Conservation (phyloP, 306 rosid species). For the Prunus davidiana region DNA sequence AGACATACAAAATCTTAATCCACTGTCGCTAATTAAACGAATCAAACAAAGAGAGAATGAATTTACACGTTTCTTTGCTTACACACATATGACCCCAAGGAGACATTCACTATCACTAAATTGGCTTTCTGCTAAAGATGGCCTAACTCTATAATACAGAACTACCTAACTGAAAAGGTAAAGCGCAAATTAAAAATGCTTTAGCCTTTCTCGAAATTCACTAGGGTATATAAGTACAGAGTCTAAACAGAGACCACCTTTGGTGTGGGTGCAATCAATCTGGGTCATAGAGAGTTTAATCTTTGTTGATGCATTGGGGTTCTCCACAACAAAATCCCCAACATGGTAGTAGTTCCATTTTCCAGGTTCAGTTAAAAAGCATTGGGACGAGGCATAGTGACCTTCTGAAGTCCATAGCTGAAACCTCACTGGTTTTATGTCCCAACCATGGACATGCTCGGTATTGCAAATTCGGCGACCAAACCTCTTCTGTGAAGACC, state of each 20-base stretch:
- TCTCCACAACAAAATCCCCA: conserved; percentile 72
- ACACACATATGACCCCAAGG: conserved; percentile 30
- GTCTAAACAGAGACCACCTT: conserved; percentile 94
- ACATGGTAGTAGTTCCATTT: conserved; percentile 73
- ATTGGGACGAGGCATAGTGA: conserved; percentile 59
- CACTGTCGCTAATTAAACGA: conserved; percentile 4
- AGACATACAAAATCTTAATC: not conserved
- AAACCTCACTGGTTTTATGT: conserved; percentile 72
- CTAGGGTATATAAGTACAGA: conserved; percentile 69
- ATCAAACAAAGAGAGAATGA: not conserved
- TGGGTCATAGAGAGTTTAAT: conserved; percentile 89
- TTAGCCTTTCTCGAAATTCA: conserved; percentile 50
- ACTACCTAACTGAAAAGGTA: conserved; percentile 5
- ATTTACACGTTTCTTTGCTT: conserved; percentile 13
- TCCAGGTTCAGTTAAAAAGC: conserved; percentile 64
- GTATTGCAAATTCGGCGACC: conserved; percentile 72
- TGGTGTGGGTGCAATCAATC: conserved; percentile 96
- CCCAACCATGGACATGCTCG: conserved; percentile 93
- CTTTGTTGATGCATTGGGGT: conserved; percentile 50
- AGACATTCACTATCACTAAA: conserved; percentile 40
- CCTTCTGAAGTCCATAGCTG: conserved; percentile 91
- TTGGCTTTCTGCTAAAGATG: conserved; percentile 24
- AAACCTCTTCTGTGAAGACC: conserved; percentile 52
- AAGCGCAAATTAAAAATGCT: conserved; percentile 46
- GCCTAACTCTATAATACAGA: conserved; percentile 30